Conservation (phyloP, 139 green algal species). For the Eudorina sp. region DNA sequence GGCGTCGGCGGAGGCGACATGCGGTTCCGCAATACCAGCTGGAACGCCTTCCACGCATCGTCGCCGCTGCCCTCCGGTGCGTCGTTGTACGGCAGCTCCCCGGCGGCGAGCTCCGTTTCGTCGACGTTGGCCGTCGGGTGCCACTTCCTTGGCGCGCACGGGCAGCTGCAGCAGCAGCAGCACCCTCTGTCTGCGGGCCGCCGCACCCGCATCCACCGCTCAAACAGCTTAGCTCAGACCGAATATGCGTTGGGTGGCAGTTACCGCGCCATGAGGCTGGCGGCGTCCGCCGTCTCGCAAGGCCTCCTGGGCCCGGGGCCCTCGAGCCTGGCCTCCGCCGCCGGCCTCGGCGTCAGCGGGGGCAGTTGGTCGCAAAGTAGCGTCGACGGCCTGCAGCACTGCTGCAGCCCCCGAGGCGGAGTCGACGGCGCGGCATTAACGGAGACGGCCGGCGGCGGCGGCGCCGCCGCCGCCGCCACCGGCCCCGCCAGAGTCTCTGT, state of each 20-base stretch:
- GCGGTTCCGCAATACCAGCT: background rate
- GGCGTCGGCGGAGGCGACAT: background rate
- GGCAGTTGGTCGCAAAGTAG: background rate
- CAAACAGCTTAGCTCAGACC: constrained; percentile 22
- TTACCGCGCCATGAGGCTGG: constrained; percentile 44
- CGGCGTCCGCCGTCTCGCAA: constrained; percentile 18
- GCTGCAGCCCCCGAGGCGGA: background rate
- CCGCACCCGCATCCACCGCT: constrained; percentile 12
- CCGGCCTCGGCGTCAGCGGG: background rate
- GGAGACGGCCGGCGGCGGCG: background rate
- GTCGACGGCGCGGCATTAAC: background rate
- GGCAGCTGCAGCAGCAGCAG: background rate
- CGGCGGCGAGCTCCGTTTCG: background rate
- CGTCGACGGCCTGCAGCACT: background rate
- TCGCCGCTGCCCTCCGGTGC: background rate
- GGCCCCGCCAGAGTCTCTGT: too few species aligned
- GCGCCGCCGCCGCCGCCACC: background rate
- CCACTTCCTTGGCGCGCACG: background rate
- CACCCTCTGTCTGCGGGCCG: background rate
- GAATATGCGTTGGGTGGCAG: constrained; percentile 15
- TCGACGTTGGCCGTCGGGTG: background rate
- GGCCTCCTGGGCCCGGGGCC: constrained; percentile 7
- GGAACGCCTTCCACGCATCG: background rate
- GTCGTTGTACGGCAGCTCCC: constrained; percentile 21
- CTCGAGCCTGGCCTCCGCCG: background rate